phyloP scores from a whole-genome alignment of 371 early-diverging fungal genomes.

The Syncephalis plumigaleata region DNA sequence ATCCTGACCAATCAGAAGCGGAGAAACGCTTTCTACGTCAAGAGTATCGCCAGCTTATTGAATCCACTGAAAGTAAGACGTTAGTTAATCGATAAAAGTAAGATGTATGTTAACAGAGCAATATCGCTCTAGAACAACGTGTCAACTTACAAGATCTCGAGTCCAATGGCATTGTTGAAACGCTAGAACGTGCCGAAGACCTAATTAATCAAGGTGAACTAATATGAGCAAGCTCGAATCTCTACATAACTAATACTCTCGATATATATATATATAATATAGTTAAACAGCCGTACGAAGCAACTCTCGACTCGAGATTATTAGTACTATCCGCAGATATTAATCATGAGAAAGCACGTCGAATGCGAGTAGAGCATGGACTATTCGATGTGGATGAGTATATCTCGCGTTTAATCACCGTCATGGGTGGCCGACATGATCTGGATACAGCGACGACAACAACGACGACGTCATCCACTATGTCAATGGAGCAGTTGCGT shows the following conservation, averaged over 20 bases:
- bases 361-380: conserved; percentile 43
- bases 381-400: conserved; percentile 57
- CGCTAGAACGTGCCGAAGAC: background rate
- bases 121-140: too few relatives aligned
- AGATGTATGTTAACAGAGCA: too few relatives aligned
- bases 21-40: conserved; percentile 27
- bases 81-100: too few relatives aligned
- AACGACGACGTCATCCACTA: background rate
- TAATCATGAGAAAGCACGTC: conserved; percentile 54
- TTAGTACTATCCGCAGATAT: conserved; percentile 55
- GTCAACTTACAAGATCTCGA: background rate
- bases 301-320: conserved; percentile 65
- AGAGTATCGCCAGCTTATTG: conserved; percentile 26
- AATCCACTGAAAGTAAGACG: conserved; percentile 25
- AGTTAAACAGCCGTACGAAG: conserved; percentile 70
- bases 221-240: too few relatives aligned
- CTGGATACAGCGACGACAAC: conserved; percentile 1
- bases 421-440: conserved; percentile 25
- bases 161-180: background rate
- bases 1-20: conserved; percentile 21
- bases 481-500: background rate
- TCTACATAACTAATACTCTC: too few relatives aligned
- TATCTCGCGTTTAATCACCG: conserved; percentile 30
- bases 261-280: background rate
- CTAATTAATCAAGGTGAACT: background rate